A percentile compares a stretch with the other conserved stretches of the same genome.
These are phyloP conservation scores for Kwoniella europaea DNA, from an alignment of 768 basidiomycete species.

Conservation along the genomic window DNA sequence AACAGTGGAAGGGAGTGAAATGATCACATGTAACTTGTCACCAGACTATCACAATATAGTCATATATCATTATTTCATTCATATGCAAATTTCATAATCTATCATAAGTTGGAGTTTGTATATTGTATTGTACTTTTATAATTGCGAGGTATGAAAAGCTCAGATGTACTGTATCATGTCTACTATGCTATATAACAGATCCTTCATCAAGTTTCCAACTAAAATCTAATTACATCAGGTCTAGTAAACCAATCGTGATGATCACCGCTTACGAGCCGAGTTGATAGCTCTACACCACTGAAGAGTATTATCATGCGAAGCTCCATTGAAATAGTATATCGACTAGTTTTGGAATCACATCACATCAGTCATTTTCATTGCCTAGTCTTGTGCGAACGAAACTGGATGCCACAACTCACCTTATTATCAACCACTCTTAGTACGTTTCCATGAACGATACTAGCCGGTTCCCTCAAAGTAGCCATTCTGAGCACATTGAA, in stretches of 20 bases:
- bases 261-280: constrained; percentile 38
- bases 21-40: too few relatives aligned
- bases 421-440: constrained; percentile 57
- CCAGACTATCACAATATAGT: too few relatives aligned
- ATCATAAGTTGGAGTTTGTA: background rate
- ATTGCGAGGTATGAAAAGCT: background rate
- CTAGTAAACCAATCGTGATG: too few relatives aligned
- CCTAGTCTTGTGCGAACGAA: background rate
- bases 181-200: too few relatives aligned
- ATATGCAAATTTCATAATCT: background rate
- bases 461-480: constrained; percentile 85
- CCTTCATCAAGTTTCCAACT: too few relatives aligned
- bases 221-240: too few relatives aligned
- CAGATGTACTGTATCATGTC: background rate
- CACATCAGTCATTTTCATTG: background rate
- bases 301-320: constrained; percentile 24
- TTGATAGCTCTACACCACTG: constrained; percentile 53
- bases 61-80: background rate
- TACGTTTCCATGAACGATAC: constrained; percentile 80
- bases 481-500: constrained; percentile 97
- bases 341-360: constrained; percentile 25
- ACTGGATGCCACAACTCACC: constrained; percentile 31
- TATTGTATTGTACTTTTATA: background rate
- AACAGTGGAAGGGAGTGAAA: background rate
- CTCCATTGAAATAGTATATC: constrained; percentile 51